phyloP scores from a whole-genome alignment of 2,329 filamentous ascomycete genomes.

The Peltaster fructicola region DNA sequence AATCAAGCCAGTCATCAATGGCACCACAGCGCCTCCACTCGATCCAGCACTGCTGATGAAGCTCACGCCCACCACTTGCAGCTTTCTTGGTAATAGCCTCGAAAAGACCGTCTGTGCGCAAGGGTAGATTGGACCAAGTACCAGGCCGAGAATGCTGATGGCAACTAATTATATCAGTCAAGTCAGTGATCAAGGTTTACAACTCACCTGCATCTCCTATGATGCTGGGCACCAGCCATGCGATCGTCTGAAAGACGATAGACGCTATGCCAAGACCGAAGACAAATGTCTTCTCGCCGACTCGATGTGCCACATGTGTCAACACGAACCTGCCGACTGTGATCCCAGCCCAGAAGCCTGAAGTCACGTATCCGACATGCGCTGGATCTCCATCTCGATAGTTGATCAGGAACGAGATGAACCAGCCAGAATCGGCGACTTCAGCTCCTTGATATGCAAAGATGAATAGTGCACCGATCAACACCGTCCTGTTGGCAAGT shows the following conservation, averaged over 20 bases:
- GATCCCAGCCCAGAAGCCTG: conserved; percentile 43
- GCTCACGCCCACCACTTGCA: conserved; percentile 46
- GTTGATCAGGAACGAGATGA: conserved; percentile 67
- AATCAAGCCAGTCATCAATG: conserved; percentile 47
- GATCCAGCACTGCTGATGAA: conserved; percentile 54
- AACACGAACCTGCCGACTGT: conserved; percentile 43
- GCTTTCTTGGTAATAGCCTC: conserved; percentile 37
- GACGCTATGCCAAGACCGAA: conserved; percentile 44
- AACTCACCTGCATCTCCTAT: conserved; percentile 40
- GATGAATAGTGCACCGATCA: conserved; percentile 64
- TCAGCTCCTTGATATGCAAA: conserved; percentile 77
- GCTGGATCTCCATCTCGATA: conserved; percentile 51
- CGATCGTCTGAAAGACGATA: conserved; percentile 52
- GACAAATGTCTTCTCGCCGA: conserved; percentile 57
- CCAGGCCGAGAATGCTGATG: conserved; percentile 45
- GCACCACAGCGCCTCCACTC: conserved; percentile 48
- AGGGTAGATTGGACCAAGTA: conserved; percentile 66
- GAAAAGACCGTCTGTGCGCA: conserved; percentile 50
- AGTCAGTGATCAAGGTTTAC: too few relatives aligned
- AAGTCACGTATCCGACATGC: conserved; percentile 62
- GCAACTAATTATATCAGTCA: conserved; percentile 35
- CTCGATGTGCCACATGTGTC: conserved; percentile 42
- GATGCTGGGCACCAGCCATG: conserved; percentile 65
- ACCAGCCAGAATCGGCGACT: conserved; percentile 71
- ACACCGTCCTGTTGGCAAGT: conserved; percentile 38